A percentile compares a stretch with the other conserved stretches of the same genome.
Conservation (phyloP, 176 grass and related monocot species). For the Tillandsia leiboldiana region DNA sequence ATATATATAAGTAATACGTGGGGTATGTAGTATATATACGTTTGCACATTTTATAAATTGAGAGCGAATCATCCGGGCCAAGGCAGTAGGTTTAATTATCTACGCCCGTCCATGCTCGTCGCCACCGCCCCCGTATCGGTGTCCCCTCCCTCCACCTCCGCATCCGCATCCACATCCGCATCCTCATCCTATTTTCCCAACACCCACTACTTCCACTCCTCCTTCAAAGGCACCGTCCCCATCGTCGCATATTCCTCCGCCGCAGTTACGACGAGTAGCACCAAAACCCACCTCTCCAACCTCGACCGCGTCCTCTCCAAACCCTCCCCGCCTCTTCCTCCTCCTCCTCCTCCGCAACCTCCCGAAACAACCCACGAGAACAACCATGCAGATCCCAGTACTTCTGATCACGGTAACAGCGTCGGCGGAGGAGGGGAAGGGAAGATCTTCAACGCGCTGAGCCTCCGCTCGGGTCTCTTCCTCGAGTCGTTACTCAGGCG, state of each 20-base stretch:
- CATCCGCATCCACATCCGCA: too few species aligned
- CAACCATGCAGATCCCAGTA: background rate
- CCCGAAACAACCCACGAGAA: background rate
- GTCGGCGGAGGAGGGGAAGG: slow-evolving; percentile 8
- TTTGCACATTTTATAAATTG: too few species aligned
- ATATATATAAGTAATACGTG: too few species aligned
- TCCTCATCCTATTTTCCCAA: slow-evolving; percentile 23
- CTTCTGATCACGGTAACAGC: background rate
- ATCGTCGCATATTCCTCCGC: background rate
- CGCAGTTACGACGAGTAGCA: background rate
- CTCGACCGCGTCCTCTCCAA: slow-evolving; percentile 50
- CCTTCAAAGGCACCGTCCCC: too few species aligned
- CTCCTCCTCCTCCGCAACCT: background rate
- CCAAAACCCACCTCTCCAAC: slow-evolving; percentile 57
- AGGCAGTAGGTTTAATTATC: too few species aligned
- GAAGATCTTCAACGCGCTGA: slow-evolving; percentile 35
- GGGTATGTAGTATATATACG: too few species aligned
- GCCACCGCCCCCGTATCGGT: too few species aligned
- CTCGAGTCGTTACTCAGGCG: slow-evolving; percentile 11
- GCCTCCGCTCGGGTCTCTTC: slow-evolving; percentile 34
- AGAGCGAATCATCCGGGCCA: too few species aligned
- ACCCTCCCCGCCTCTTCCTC: slow-evolving; percentile 23
- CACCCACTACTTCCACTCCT: too few species aligned
- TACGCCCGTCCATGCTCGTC: too few species aligned
- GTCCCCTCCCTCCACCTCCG: too few species aligned